Evolutionary conservation across 441 rosid species (phyloP).

Genomic region (Adansonia rubrostipa): DNA sequence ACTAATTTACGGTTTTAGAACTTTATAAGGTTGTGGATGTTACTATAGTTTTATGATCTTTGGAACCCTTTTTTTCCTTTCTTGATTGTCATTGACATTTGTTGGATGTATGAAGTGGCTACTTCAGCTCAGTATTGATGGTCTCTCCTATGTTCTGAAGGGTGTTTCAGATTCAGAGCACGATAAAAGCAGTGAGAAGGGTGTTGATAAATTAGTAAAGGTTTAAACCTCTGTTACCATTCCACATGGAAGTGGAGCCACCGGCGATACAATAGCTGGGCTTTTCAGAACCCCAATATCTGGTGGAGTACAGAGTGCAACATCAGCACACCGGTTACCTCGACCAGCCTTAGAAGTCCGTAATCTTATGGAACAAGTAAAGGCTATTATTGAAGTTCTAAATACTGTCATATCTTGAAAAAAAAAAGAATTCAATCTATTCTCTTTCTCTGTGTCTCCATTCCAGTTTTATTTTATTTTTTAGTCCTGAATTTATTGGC

Average conservation of each 20-base stretch:
- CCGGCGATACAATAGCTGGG: slow-evolving; percentile 85
- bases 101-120: slow-evolving; percentile 37
- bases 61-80: neutral
- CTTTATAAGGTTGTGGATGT: neutral
- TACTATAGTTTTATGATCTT: slow-evolving; percentile 22
- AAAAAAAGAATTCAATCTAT: neutral
- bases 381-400: slow-evolving; percentile 19
- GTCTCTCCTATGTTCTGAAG: slow-evolving; percentile 56
- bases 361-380: slow-evolving; percentile 95
- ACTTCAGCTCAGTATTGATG: slow-evolving; percentile 41
- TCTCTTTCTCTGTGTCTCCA: neutral
- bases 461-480: slow-evolving; percentile 11
- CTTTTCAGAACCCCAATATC: slow-evolving; percentile 97
- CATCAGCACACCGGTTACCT: slow-evolving; percentile 95
- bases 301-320: slow-evolving; percentile 99
- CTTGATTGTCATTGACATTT: slow-evolving; percentile 29
- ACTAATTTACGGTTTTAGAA: neutral
- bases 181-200: slow-evolving; percentile 40
- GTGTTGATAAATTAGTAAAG: slow-evolving; percentile 46
- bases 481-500: slow-evolving; percentile 23
- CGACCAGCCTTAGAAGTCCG: slow-evolving; percentile 95
- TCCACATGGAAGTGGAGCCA: slow-evolving; percentile 55
- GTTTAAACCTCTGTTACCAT: slow-evolving; percentile 51
- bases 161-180: slow-evolving; percentile 42
- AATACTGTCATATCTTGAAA: slow-evolving; percentile 1